phyloP scores from a whole-genome alignment of 768 basidiomycete species.

The Boletus insuetus region DNA sequence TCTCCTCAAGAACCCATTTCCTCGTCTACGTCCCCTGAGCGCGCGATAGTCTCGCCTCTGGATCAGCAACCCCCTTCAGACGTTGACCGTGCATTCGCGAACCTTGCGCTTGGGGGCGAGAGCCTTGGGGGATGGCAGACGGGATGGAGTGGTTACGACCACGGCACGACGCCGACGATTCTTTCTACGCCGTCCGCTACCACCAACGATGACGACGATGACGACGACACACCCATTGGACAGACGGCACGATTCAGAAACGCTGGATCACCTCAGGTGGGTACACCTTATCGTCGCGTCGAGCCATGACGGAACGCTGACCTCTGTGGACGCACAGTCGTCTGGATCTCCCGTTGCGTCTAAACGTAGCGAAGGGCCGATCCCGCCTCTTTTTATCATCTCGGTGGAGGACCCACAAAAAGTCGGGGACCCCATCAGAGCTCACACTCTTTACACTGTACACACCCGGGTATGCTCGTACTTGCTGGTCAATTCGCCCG shows the following conservation, averaged over 20 bases:
- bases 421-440: slow-evolving; percentile 92
- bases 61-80: slow-evolving; percentile 22
- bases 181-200: slow-evolving; percentile 22
- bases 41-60: slow-evolving; percentile 30
- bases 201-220: slow-evolving; percentile 50
- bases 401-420: slow-evolving; percentile 97
- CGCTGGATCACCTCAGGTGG: slow-evolving; percentile 26
- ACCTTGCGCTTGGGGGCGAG: slow-evolving; percentile 49
- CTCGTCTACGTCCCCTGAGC: slow-evolving; percentile 23
- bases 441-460: slow-evolving; percentile 96
- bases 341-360: slow-evolving; percentile 14
- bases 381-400: slow-evolving; percentile 77
- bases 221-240: slow-evolving; percentile 66
- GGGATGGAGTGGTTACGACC: slow-evolving; percentile 40
- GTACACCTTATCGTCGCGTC: neutral
- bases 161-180: slow-evolving; percentile 11
- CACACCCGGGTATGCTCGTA: slow-evolving; percentile 66
- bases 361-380: slow-evolving; percentile 38
- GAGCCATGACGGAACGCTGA: neutral
- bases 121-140: slow-evolving; percentile 51
- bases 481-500: neutral
- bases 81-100: slow-evolving; percentile 38
- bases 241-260: slow-evolving; percentile 39
- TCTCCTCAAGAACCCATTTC: slow-evolving; percentile 11
- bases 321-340: slow-evolving; percentile 4